Percentiles rank a stretch among this genome's conserved stretches.
Conservation (phyloP, 129 eudicot genomes). For the Chrysanthemum makinoi region DNA sequence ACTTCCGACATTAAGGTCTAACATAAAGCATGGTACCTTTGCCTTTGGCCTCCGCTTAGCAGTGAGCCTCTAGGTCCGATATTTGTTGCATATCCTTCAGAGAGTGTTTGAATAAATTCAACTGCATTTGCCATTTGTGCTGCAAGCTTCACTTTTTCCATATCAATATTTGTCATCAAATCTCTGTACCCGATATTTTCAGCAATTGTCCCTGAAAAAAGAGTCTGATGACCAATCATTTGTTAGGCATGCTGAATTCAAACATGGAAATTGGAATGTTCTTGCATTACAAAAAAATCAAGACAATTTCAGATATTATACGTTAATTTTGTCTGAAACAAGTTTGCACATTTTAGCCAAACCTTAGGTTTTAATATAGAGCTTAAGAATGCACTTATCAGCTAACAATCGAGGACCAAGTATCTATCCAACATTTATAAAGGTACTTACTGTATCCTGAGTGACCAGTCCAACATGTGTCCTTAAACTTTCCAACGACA, state of each 20-base stretch:
- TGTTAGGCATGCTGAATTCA: constrained; percentile 17
- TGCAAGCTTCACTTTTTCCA: constrained; percentile 66
- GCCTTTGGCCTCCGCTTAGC: constrained; percentile 94
- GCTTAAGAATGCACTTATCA: not conserved
- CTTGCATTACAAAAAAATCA: not conserved
- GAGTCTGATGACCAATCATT: constrained; percentile 45
- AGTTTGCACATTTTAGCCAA: not conserved
- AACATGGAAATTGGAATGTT: not conserved
- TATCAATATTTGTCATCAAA: constrained; percentile 59
- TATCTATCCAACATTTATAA: not conserved
- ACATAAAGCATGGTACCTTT: constrained; percentile 51
- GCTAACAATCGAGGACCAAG: not conserved
- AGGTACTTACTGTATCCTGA: constrained; percentile 72
- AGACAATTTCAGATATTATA: not conserved
- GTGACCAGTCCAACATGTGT: constrained; percentile 76
- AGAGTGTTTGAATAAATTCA: constrained; percentile 73
- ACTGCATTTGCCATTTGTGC: constrained; percentile 90
- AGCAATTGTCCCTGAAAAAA: constrained; percentile 86
- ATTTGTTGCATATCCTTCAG: constrained; percentile 57
- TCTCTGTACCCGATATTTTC: constrained; percentile 95
- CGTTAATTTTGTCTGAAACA: not conserved
- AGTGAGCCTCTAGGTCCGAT: constrained; percentile 88
- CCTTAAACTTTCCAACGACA: constrained; percentile 30
- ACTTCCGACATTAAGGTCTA: not conserved
- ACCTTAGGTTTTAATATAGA: not conserved